Evolutionary conservation across 345 rosid genomes (phyloP), one percentile per base, ranked within the genome.

Genomic region (Syzygium grande): DNA sequence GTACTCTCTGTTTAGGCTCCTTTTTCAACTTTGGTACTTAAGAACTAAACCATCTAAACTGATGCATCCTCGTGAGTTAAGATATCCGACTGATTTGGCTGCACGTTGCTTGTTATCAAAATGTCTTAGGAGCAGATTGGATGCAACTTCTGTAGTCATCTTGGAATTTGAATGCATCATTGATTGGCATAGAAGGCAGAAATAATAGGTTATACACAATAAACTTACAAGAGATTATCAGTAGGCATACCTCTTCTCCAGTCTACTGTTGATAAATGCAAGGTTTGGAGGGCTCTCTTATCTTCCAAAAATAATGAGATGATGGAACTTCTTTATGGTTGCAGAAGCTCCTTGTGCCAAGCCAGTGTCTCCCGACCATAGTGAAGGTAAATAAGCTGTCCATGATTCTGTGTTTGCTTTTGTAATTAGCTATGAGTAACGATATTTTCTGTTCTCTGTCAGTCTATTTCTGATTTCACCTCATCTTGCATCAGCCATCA

Each of bases 281-380:
- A 38, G 83, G 49, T 73, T 73, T 73, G 49, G 83, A 21, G 83
- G 49, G 83, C 83, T 38, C 49, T 38, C 49, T 73, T 73, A 34
- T 73, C 83, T 73, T 73, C 6, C 49, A 38, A 73, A 58, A 19
- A 73, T 1, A 73, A 34, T 38, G 83, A 34, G 80, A 73, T 73
- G 41, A 38, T 73, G 83, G 83, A 73, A 73, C 49, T 73, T 73
- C 25, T 73, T 73, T 73, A 73, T 2, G 27, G 49, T 73, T 92
- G 95, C 97, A 96, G 98, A 97, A 91, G 93, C 85, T 85, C 98
- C 98, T 65, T 97, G 99, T 90, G 86, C 84, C 54, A 94, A 93
- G 90, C 94, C 95, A 52, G 92, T 85, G 78, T 65, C 92, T 10
- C 11, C 90, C 1, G 89, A 88, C 88, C 93, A 90, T 73, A 73